These are phyloP conservation scores for Aspergillus kassunensis DNA, from an alignment of 495 filamentous ascomycete species.

Conservation along the genomic window DNA sequence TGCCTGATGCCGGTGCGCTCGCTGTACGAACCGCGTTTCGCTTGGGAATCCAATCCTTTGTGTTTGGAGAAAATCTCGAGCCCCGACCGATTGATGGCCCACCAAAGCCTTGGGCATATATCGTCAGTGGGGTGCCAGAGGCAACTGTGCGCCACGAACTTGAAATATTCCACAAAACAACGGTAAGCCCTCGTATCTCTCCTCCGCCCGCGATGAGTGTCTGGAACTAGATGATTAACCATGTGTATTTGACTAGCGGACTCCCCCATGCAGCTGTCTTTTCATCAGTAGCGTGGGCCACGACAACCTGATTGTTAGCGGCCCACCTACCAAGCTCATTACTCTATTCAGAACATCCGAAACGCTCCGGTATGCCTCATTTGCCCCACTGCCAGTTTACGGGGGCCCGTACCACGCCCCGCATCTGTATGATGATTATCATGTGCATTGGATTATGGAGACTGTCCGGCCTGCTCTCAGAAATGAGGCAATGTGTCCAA, in stretches of 20 bases:
- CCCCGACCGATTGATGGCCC: constrained; percentile 17
- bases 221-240: too few relatives aligned
- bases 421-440: constrained; percentile 33
- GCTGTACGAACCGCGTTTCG: constrained; percentile 34
- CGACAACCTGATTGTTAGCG: constrained; percentile 24
- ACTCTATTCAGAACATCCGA: constrained; percentile 25
- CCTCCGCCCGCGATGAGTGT: too few relatives aligned
- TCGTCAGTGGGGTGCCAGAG: constrained; percentile 26
- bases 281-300: constrained; percentile 27
- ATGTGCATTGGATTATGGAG: constrained; percentile 17
- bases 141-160: constrained; percentile 32
- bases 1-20: constrained; percentile 22
- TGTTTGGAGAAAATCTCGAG: constrained; percentile 32
- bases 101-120: constrained; percentile 32
- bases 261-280: constrained; percentile 34
- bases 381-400: constrained; percentile 27
- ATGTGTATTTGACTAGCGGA: too few relatives aligned
- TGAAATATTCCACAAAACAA: constrained; percentile 20
- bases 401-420: constrained; percentile 39
- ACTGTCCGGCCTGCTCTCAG: neutral
- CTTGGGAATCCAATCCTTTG: constrained; percentile 30
- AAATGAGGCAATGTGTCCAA: too few relatives aligned
- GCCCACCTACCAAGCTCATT: constrained; percentile 37
- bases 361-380: constrained; percentile 26
- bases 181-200: too few relatives aligned